These are phyloP conservation scores for Butyriboletus loyo DNA, from an alignment of 768 basidiomycete species.

Conservation along the genomic window DNA sequence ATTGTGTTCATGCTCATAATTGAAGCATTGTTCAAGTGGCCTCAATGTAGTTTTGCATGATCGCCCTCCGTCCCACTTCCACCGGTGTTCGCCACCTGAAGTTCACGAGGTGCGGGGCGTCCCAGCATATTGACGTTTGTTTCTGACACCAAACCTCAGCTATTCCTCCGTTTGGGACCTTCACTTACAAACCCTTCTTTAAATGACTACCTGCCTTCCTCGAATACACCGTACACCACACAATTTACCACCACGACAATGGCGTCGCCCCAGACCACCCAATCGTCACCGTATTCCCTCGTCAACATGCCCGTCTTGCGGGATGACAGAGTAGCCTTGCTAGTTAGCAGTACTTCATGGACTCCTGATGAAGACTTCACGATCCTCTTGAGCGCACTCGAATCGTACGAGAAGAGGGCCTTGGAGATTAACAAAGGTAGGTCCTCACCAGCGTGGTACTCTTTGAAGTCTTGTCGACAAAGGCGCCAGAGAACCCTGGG, in stretches of 20 bases:
- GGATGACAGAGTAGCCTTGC: conserved; percentile 73
- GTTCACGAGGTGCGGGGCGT: conserved; percentile 64
- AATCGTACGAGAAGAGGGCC: conserved; percentile 63
- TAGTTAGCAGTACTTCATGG: conserved; percentile 95
- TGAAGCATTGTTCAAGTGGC: conserved; percentile 50
- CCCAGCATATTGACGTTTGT: background rate
- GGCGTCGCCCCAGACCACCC: conserved; percentile 23
- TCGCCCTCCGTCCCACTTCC: conserved; percentile 85
- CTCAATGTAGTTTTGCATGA: conserved; percentile 80
- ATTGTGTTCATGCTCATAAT: background rate
- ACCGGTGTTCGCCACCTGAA: conserved; percentile 63
- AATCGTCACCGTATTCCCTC: conserved; percentile 12
- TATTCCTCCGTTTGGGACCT: conserved; percentile 48
- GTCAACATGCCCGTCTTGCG: conserved; percentile 49
- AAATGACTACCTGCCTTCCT: conserved; percentile 51
- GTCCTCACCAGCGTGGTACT: background rate
- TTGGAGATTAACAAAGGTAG: conserved; percentile 25
- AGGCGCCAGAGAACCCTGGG: conserved; percentile 14
- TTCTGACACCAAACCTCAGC: conserved; percentile 29
- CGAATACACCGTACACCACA: conserved; percentile 54
- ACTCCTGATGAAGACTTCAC: conserved; percentile 95
- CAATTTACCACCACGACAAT: conserved; percentile 51
- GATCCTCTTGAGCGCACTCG: conserved; percentile 74
- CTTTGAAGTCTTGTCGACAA: background rate
- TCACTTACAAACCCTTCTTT: conserved; percentile 36